These are phyloP conservation scores for Colletotrichum spaethianum DNA, from an alignment of 2,329 filamentous ascomycete species.

Conservation along the genomic window DNA sequence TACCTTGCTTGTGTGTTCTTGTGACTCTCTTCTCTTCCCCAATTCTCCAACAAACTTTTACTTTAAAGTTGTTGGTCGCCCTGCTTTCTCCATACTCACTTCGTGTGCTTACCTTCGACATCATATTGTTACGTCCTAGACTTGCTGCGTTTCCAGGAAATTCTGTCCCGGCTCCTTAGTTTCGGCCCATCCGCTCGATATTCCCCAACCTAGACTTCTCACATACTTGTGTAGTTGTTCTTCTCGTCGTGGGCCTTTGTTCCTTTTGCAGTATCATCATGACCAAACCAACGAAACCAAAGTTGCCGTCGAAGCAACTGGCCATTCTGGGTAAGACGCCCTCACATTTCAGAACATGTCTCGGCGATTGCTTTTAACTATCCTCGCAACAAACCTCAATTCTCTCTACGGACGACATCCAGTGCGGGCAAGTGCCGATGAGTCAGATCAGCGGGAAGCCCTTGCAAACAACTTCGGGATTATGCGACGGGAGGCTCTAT, in stretches of 20 bases:
- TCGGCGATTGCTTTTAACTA: conserved; percentile 23
- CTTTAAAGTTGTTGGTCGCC: conserved; percentile 23
- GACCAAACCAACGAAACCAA: conserved; percentile 59
- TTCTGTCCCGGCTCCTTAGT: not conserved
- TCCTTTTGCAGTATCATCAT: conserved; percentile 27
- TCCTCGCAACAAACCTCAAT: conserved; percentile 3
- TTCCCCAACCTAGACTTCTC: not conserved
- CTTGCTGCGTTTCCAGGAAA: conserved; percentile 4
- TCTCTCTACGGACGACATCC: not conserved
- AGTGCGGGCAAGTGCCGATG: conserved; percentile 36
- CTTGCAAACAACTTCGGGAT: not conserved
- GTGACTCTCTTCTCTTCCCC: conserved; percentile 28
- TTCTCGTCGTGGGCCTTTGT: not conserved
- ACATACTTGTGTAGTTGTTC: not conserved
- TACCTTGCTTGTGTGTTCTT: conserved; percentile 26
- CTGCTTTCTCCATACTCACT: not conserved
- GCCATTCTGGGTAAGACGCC: conserved; percentile 78
- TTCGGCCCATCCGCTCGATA: not conserved
- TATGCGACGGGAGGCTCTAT: not conserved
- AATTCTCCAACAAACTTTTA: conserved; percentile 26
- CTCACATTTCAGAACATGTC: conserved; percentile 37
- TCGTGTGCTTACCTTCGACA: not conserved
- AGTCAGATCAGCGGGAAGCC: not conserved
- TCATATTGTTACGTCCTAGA: not conserved
- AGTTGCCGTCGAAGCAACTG: conserved; percentile 83